Conservation (phyloP, 495 filamentous ascomycete species). For the Extremus antarcticus region DNA sequence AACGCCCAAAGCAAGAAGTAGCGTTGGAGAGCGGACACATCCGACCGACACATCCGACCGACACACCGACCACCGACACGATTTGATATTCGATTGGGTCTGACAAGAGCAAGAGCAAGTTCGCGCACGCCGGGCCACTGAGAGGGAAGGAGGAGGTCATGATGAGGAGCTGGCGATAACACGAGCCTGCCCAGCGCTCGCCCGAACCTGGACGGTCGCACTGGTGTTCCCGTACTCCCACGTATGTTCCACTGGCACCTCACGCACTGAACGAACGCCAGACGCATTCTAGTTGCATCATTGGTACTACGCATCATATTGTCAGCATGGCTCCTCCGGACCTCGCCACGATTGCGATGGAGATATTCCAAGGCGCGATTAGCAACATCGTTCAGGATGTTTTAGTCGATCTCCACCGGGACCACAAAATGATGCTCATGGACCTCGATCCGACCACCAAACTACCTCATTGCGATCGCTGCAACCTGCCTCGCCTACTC, state of each 20-base stretch:
- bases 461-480: conserved; percentile 22
- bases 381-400: conserved; percentile 36
- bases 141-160: too few relatives aligned
- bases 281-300: too few relatives aligned
- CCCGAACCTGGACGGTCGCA: not conserved
- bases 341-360: conserved; percentile 6
- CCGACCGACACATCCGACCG: too few relatives aligned
- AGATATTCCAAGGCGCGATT: conserved; percentile 33
- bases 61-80: too few relatives aligned
- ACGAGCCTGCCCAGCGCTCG: not conserved
- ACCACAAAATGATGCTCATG: conserved; percentile 46
- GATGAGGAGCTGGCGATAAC: not conserved
- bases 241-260: too few relatives aligned
- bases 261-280: too few relatives aligned
- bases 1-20: too few relatives aligned
- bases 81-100: too few relatives aligned
- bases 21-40: too few relatives aligned
- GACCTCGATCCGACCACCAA: conserved; percentile 34
- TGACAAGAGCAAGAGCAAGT: too few relatives aligned
- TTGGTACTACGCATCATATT: not conserved
- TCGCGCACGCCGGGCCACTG: too few relatives aligned
- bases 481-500: conserved; percentile 33
- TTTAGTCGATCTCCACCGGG: conserved; percentile 34
- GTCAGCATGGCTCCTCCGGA: not conserved
- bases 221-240: too few relatives aligned